Evolutionary conservation across 345 rosid genomes (phyloP).

Genomic region (Eucalyptus regnans): DNA sequence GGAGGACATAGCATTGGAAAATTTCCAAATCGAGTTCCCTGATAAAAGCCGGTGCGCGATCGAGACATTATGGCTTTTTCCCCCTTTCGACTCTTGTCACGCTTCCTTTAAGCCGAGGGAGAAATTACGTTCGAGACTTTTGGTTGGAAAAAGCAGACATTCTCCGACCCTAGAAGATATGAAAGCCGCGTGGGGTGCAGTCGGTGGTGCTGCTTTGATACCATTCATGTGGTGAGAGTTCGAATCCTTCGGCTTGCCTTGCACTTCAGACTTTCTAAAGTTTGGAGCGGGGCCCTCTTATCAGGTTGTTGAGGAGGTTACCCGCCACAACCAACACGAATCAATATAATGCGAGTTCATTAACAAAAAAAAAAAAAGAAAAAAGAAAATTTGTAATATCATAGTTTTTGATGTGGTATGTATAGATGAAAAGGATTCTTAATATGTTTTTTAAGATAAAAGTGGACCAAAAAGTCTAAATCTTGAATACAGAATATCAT

Average conservation of each 20-base stretch:
- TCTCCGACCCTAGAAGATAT: background rate
- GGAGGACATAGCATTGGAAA: background rate
- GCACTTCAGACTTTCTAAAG: background rate
- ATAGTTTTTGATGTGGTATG: background rate
- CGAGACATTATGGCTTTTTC: background rate
- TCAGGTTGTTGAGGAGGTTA: background rate
- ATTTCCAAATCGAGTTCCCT: background rate
- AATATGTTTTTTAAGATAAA: background rate
- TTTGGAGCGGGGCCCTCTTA: background rate
- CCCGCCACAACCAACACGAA: background rate
- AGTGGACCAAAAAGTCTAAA: background rate
- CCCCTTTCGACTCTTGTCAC: background rate
- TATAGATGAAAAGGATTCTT: background rate
- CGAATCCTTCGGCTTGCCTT: background rate
- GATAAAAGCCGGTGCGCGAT: background rate
- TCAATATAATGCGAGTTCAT: background rate
- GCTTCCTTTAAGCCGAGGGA: background rate
- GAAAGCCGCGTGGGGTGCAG: background rate
- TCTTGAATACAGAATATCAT: background rate
- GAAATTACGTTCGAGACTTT: background rate
- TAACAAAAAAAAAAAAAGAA: background rate
- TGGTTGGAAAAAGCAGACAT: background rate
- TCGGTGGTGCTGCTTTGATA: background rate
- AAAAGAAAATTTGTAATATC: background rate
- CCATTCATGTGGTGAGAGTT: background rate